A percentile compares a stretch with the other conserved stretches of the same genome.
Evolutionary conservation across 805 yeast species (phyloP).

Genomic region (Wickerhamiella lipophila): DNA sequence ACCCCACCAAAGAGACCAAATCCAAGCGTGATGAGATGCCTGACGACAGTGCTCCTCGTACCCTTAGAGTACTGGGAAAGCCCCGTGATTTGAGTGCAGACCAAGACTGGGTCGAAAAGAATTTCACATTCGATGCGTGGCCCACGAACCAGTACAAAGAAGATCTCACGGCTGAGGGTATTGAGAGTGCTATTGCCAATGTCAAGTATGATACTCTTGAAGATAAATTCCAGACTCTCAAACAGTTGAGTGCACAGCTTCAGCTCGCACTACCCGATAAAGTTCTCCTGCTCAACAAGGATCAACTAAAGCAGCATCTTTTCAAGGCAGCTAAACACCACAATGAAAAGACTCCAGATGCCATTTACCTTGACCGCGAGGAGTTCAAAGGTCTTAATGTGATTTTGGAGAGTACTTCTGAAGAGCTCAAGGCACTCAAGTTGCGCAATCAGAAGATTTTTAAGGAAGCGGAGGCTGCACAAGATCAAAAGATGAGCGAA

Average conservation of each 20-base stretch:
- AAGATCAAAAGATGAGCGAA: neutral
- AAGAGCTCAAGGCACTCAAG: slow-evolving; percentile 36
- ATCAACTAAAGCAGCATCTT: slow-evolving; percentile 30
- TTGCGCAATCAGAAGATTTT: slow-evolving; percentile 37
- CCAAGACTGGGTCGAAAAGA: slow-evolving; percentile 4
- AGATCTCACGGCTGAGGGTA: slow-evolving; percentile 16
- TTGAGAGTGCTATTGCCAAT: slow-evolving; percentile 13
- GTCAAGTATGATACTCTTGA: slow-evolving; percentile 31
- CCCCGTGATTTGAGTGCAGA: slow-evolving; percentile 12
- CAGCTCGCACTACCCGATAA: slow-evolving; percentile 45
- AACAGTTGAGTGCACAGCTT: slow-evolving; percentile 36
- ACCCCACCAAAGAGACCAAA: slow-evolving; percentile 19
- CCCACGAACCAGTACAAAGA: slow-evolving; percentile 22
- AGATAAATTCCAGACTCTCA: slow-evolving; percentile 39
- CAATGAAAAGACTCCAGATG: slow-evolving; percentile 63
- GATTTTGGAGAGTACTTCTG: slow-evolving; percentile 36
- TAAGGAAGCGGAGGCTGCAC: slow-evolving; percentile 31
- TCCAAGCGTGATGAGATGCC: slow-evolving; percentile 13
- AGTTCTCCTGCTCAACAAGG: slow-evolving; percentile 33
- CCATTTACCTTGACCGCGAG: slow-evolving; percentile 45
- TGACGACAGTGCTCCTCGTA: slow-evolving; percentile 19
- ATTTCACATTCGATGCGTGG: slow-evolving; percentile 22
- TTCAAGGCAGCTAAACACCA: slow-evolving; percentile 34
- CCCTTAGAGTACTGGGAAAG: slow-evolving; percentile 19
- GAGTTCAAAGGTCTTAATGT: slow-evolving; percentile 46